phyloP scores from a whole-genome alignment of 2,329 filamentous ascomycete species.

The Trichoderma atrobrunneum region DNA sequence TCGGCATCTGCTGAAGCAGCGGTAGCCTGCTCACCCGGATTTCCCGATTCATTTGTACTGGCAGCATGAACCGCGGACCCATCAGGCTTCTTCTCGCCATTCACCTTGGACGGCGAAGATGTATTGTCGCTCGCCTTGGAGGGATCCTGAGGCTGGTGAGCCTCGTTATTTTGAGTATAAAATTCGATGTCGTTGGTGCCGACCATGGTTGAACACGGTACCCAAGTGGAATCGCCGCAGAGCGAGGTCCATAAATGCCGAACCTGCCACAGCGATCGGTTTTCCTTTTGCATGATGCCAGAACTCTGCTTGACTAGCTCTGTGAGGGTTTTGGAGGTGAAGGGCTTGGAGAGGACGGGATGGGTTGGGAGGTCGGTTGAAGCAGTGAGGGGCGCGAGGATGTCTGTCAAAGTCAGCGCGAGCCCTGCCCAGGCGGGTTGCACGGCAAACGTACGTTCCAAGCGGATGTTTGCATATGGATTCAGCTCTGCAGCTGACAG shows the following conservation, averaged over 20 bases:
- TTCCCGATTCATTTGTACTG: constrained; percentile 18
- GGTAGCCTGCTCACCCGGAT: constrained; percentile 7
- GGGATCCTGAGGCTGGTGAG: constrained; percentile 35
- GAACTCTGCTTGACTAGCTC: constrained; percentile 68
- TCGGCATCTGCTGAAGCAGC: constrained; percentile 24
- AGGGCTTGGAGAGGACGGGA: constrained; percentile 70
- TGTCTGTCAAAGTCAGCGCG: constrained; percentile 48
- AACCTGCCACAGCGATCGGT: constrained; percentile 67
- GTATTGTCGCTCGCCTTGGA: constrained; percentile 24
- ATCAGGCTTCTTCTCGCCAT: constrained; percentile 25
- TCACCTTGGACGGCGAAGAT: constrained; percentile 20
- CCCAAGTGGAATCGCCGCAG: constrained; percentile 71
- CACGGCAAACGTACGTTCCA: constrained; percentile 59
- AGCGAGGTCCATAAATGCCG: constrained; percentile 71
- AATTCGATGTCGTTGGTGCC: constrained; percentile 54
- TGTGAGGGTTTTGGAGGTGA: constrained; percentile 69
- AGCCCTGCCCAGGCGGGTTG: background rate
- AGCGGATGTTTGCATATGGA: constrained; percentile 67
- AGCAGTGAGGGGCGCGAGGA: constrained; percentile 72
- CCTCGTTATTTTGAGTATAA: constrained; percentile 49
- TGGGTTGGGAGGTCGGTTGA: constrained; percentile 73
- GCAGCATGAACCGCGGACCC: background rate
- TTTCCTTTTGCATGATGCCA: constrained; percentile 72
- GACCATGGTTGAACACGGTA: constrained; percentile 58
- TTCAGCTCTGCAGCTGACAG: constrained; percentile 66